phyloP scores from a whole-genome alignment of 2,329 filamentous ascomycete species.

The Cryphonectria radicalis region DNA sequence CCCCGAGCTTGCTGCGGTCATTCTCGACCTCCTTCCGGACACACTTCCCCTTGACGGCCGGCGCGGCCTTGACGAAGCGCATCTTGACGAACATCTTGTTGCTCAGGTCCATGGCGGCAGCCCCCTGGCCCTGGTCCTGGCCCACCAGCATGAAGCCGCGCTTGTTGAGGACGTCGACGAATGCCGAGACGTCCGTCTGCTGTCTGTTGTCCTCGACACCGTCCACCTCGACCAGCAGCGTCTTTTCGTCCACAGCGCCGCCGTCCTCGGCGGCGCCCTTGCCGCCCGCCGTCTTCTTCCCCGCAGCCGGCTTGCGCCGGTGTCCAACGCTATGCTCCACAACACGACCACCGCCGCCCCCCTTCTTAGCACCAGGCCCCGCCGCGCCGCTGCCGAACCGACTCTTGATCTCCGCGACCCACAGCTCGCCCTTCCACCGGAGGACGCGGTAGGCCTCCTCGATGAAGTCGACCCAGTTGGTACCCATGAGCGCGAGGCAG shows the following conservation, averaged over 20 bases:
- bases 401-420: slow-evolving; percentile 92
- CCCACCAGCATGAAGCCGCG: slow-evolving; percentile 85
- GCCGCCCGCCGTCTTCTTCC: slow-evolving; percentile 53
- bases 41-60: slow-evolving; percentile 77
- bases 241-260: slow-evolving; percentile 54
- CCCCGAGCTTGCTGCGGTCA: slow-evolving; percentile 37
- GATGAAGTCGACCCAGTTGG: slow-evolving; percentile 96
- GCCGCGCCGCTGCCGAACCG: slow-evolving; percentile 65
- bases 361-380: slow-evolving; percentile 49
- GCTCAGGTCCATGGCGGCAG: slow-evolving; percentile 71
- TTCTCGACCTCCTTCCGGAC: slow-evolving; percentile 67
- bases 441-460: slow-evolving; percentile 94
- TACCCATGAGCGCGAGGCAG: slow-evolving; percentile 97
- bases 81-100: slow-evolving; percentile 99
- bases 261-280: slow-evolving; percentile 50
- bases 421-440: slow-evolving; percentile 92
- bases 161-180: slow-evolving; percentile 79
- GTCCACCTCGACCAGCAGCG: slow-evolving; percentile 73
- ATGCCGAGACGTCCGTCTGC: slow-evolving; percentile 85
- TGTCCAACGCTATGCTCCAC: slow-evolving; percentile 75
- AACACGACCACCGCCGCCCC: slow-evolving; percentile 40
- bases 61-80: slow-evolving; percentile 85
- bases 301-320: slow-evolving; percentile 50
- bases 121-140: slow-evolving; percentile 64
- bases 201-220: slow-evolving; percentile 65